Conservation (phyloP, 2,329 filamentous ascomycete species). For the Fusarium concolor region DNA sequence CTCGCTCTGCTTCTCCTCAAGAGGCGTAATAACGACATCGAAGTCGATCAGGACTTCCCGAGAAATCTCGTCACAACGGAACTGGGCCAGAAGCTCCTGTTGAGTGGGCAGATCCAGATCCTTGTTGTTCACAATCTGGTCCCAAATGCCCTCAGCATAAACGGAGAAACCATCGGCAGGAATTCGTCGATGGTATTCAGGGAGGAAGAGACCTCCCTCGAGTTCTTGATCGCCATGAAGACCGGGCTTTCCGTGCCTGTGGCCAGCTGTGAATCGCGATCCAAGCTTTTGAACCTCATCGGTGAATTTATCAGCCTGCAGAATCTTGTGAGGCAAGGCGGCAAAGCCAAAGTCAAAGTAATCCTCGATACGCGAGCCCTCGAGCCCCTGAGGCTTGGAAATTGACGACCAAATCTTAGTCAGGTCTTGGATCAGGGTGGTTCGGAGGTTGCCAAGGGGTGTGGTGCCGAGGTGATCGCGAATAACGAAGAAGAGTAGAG, state of each 20-base stretch:
- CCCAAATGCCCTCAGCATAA: conserved; percentile 95
- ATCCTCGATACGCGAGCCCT: conserved; percentile 90
- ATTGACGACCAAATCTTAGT: conserved; percentile 92
- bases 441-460: conserved; percentile 87
- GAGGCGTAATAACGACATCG: conserved; percentile 81
- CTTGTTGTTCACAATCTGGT: conserved; percentile 99
- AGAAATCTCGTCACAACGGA: conserved; percentile 96
- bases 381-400: conserved; percentile 89
- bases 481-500: conserved; percentile 97
- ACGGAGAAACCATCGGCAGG: conserved; percentile 96
- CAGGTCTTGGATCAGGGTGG: conserved; percentile 90
- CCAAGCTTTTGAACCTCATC: conserved; percentile 83
- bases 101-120: conserved; percentile 96
- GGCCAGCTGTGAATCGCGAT: conserved; percentile 83
- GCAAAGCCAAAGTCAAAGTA: conserved; percentile 99
- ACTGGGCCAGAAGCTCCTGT: conserved; percentile 95
- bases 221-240: conserved; percentile 76
- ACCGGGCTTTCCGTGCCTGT: conserved; percentile 73
- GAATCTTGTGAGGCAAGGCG: conserved; percentile 93
- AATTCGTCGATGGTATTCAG: conserved; percentile 95
- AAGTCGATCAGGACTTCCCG: conserved; percentile 88
- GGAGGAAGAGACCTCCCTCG: conserved; percentile 85
- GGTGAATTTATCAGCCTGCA: conserved; percentile 92
- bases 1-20: conserved; percentile 88
- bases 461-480: conserved; percentile 95